Base-by-base conservation (phyloP, 768 basidiomycete species). In the Mycena rebaudengoi region DNA sequence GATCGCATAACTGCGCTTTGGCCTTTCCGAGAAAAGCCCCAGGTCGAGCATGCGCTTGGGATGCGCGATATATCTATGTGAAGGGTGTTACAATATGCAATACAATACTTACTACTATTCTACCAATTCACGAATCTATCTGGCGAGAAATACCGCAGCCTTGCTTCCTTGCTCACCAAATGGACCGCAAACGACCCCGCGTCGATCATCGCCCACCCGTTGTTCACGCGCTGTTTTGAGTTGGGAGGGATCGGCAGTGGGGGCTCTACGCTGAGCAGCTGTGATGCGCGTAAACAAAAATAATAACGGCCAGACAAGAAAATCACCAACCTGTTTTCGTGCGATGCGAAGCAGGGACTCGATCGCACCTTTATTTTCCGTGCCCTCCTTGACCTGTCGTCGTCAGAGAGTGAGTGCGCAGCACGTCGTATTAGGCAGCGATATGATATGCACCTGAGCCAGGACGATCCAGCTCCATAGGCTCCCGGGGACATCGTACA, bases 201-300 rank as follows among this genome's bases (percentile, higher is more conserved):
- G 72, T 95, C 93, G 46, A 95, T 78, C 88, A 95, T 87, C 3
- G 89, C 90, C 94, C 93, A 95, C 25, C 91, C 91, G 54, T 89
- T 88, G 65, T 85, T 83, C 60, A 82, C 81, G 28, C 84, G 79
- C 32, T 84, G 83, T 71, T 87, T 88, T 29, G 85, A 79, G 61
- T 91, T 92, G 20, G 86, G 85, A 4, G 90, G 86, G 13, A 94
- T 78, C 14, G 80, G 72, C 29, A 92, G 69, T 11, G 88, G 87
- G 1, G 91, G 90, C 13, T 85, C 75, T 61, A 80, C 75, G 25
- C 79, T 80, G 53, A 91, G 75, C 18, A 94, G 78, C 92, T 93
- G 21, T 37, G 20, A 32, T 56, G 40, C 12, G 39, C 44, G 60
- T 40, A 37, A 37, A 10, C 35, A 37, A 37, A 37, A 37, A 18